These are phyloP conservation scores for Mycena rebaudengoi DNA, from an alignment of 768 basidiomycete species.

Conservation along the genomic window DNA sequence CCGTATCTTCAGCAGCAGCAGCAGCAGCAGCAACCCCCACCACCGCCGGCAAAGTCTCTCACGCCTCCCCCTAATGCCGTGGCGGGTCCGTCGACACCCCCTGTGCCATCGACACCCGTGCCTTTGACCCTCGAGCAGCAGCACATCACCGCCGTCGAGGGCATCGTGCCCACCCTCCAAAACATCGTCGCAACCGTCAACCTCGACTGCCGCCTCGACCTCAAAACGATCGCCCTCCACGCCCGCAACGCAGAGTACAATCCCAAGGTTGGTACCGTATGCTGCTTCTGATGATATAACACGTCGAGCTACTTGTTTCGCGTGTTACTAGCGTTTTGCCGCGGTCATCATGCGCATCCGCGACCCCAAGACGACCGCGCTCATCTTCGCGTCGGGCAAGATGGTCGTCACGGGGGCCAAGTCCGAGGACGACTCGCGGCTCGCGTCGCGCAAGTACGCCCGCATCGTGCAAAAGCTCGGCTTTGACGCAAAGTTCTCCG, in stretches of 20 bases:
- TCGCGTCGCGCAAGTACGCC: constrained; percentile 98
- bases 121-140: too few species aligned
- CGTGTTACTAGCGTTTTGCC: constrained; percentile 90
- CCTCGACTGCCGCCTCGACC: too few species aligned
- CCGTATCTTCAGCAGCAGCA: too few species aligned
- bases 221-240: too few species aligned
- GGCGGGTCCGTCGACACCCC: too few species aligned
- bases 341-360: constrained; percentile 99
- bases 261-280: constrained; percentile 85
- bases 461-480: constrained; percentile 99
- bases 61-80: too few species aligned
- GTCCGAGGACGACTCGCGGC: constrained; percentile 95
- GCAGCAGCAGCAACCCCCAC: too few species aligned
- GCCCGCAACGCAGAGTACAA: too few species aligned
- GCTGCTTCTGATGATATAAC: constrained; percentile 51
- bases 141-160: too few species aligned
- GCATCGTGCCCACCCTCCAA: too few species aligned
- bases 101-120: too few species aligned
- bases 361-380: constrained; percentile 98
- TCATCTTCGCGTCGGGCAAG: constrained; percentile 99
- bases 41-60: too few species aligned
- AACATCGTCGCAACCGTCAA: constrained; percentile 99
- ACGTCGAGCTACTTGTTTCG: constrained; percentile 71
- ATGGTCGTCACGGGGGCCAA: constrained; percentile 99
- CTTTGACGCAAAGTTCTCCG: constrained; percentile 98